Base-by-base conservation (phyloP, 768 basidiomycete species). In the Exsudoporus frostii region DNA sequence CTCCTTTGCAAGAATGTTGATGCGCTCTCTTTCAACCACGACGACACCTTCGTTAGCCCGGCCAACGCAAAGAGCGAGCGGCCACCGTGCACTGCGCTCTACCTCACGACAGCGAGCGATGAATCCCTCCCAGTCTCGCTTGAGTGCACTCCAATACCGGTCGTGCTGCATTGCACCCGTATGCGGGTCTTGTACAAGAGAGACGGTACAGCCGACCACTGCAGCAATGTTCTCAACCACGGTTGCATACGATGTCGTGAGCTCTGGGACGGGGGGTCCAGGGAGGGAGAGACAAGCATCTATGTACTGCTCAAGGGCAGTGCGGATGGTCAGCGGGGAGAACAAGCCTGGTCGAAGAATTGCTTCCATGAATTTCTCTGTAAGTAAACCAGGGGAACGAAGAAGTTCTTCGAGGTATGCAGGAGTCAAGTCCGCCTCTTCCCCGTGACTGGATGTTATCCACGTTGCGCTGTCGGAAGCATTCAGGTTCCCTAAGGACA, bases 101-200 rank as follows among this genome's bases (percentile, higher is more conserved):
- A 94, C 77, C 58, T 93, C 92, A 48, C 89, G 82, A 64, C 92
- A 94, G 51, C 91, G 81, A 8, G 94, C 88, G 55, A 95, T 84
- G 63, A 98, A 95, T 4, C 95, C 93, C 64, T 98, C 90, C 95
- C 96, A 98, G 61, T 98, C 94, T 42, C 90, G 75, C 68, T 91
- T 94, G 61, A 97, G 70, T 0, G 87, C 84, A 60, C 82, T 87
- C 84, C 90, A 88, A 65, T 92, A 93, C 40, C 84, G 85, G 41
- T 83, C 82, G 64, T 92, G 78, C 57, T 88, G 84, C 42, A 83
- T 77, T 34, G 86, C 86, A 15, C 93, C 93, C 3, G 90, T 93
- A 55, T 87, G 83, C 0, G 85, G 77, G 63, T 90, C 87, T 38
- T 79, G 78, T 57, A 82, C 79, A 33, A 95, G 75, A 50, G 77